phyloP scores from a whole-genome alignment of 257 asterid species.

The Gynochthodes officinalis region DNA sequence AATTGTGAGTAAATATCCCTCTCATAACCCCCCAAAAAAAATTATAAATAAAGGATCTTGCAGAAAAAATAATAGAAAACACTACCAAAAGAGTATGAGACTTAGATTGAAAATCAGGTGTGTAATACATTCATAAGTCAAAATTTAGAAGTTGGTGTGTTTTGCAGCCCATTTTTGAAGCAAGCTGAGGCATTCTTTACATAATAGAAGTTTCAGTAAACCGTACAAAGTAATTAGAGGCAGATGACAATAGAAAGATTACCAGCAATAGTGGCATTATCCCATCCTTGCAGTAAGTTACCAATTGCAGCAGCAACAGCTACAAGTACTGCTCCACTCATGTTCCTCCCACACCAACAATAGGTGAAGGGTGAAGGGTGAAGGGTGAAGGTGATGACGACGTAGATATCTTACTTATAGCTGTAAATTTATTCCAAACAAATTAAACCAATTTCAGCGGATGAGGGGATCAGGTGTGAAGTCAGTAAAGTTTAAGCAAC shows the following conservation, averaged over 20 bases:
- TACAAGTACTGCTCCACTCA: slow-evolving; percentile 53
- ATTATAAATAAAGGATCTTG: not conserved
- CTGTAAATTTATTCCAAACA: not conserved
- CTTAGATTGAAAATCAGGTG: too few species aligned
- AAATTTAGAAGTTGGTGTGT: too few species aligned
- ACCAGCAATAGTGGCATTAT: slow-evolving; percentile 66
- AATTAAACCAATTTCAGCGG: too few species aligned
- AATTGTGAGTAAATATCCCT: not conserved
- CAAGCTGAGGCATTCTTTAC: not conserved
- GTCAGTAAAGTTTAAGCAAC: too few species aligned
- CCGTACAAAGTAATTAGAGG: too few species aligned
- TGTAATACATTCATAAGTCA: too few species aligned
- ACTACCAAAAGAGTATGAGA: too few species aligned
- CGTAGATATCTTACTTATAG: not conserved
- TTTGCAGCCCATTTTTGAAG: too few species aligned
- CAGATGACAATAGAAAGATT: slow-evolving; percentile 7
- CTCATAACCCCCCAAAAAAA: not conserved
- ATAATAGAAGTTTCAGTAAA: too few species aligned
- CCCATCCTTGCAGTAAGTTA: slow-evolving; percentile 74
- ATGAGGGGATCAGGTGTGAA: too few species aligned
- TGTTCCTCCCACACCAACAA: slow-evolving; percentile 13
- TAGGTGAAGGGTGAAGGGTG: not conserved
- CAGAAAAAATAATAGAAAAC: too few species aligned
- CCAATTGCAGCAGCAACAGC: slow-evolving; percentile 65
- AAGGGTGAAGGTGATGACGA: not conserved